These are phyloP conservation scores for Cordyceps militaris DNA, from an alignment of 2,329 filamentous ascomycete species.

Conservation along the genomic window DNA sequence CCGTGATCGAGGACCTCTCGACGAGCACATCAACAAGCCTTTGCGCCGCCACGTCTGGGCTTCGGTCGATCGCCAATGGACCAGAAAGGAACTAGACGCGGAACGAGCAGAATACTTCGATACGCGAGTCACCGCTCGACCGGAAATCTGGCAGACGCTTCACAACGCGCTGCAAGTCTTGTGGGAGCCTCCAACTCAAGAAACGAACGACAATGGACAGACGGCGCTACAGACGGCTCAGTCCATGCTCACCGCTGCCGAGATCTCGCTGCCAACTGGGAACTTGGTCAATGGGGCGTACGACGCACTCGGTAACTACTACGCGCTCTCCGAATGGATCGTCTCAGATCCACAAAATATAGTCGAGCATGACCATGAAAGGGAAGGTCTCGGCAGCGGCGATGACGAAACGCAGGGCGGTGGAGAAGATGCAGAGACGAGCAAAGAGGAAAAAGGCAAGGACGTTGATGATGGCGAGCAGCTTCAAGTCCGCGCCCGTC, in stretches of 20 bases:
- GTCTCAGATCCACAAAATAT: conserved; percentile 58
- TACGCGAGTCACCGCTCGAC: conserved; percentile 69
- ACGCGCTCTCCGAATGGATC: conserved; percentile 60
- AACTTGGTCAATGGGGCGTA: conserved; percentile 66
- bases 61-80: conserved; percentile 60
- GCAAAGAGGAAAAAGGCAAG: conserved; percentile 54
- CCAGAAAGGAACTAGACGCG: conserved; percentile 55
- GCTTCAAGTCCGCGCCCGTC: conserved; percentile 51
- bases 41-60: conserved; percentile 60
- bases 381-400: conserved; percentile 25
- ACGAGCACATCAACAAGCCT: conserved; percentile 64
- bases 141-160: conserved; percentile 76
- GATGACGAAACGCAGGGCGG: conserved; percentile 31
- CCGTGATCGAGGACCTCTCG: conserved; percentile 37
- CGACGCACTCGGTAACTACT: conserved; percentile 63
- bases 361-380: conserved; percentile 32
- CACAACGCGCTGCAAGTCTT: conserved; percentile 61
- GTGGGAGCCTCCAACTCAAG: conserved; percentile 44
- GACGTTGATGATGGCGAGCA: conserved; percentile 45
- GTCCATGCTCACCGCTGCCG: conserved; percentile 70
- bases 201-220: conserved; percentile 21
- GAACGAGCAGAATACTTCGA: conserved; percentile 86
- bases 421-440: conserved; percentile 29
- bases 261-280: conserved; percentile 66
- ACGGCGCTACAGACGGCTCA: conserved; percentile 62